Evolutionary conservation across 495 filamentous ascomycete genomes (phyloP).

Genomic region (Tuber brumale): DNA sequence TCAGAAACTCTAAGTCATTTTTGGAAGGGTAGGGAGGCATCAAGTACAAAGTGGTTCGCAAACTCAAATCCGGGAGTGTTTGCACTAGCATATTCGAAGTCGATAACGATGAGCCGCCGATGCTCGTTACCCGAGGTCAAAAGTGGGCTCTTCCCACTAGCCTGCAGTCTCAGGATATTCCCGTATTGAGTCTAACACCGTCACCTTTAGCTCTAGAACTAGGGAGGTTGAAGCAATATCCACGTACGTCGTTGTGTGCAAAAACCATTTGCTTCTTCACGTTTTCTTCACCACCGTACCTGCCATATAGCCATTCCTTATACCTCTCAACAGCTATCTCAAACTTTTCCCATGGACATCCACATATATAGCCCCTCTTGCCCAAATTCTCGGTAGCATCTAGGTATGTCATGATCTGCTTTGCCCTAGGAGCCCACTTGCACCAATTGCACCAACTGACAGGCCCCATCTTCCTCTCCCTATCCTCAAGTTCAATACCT

Average conservation of each 20-base stretch:
- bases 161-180: slow-evolving; percentile 86
- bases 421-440: slow-evolving; percentile 78
- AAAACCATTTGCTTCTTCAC: slow-evolving; percentile 77
- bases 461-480: slow-evolving; percentile 71
- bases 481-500: slow-evolving; percentile 73
- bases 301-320: slow-evolving; percentile 62
- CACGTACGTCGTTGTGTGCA: slow-evolving; percentile 89
- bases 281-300: slow-evolving; percentile 59
- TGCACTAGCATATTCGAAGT: slow-evolving; percentile 95
- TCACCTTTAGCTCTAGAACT: slow-evolving; percentile 12
- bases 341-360: slow-evolving; percentile 77
- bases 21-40: neutral
- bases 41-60: slow-evolving; percentile 85
- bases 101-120: slow-evolving; percentile 92
- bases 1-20: neutral
- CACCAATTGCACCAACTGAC: slow-evolving; percentile 91
- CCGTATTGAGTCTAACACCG: slow-evolving; percentile 82
- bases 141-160: slow-evolving; percentile 76
- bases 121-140: slow-evolving; percentile 84
- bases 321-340: slow-evolving; percentile 69
- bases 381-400: slow-evolving; percentile 60
- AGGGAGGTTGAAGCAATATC: neutral
- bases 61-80: slow-evolving; percentile 86
- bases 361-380: slow-evolving; percentile 67
- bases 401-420: slow-evolving; percentile 67